Base-by-base conservation (phyloP, 2,329 filamentous ascomycete genomes). In the Colletotrichum godetiae region DNA sequence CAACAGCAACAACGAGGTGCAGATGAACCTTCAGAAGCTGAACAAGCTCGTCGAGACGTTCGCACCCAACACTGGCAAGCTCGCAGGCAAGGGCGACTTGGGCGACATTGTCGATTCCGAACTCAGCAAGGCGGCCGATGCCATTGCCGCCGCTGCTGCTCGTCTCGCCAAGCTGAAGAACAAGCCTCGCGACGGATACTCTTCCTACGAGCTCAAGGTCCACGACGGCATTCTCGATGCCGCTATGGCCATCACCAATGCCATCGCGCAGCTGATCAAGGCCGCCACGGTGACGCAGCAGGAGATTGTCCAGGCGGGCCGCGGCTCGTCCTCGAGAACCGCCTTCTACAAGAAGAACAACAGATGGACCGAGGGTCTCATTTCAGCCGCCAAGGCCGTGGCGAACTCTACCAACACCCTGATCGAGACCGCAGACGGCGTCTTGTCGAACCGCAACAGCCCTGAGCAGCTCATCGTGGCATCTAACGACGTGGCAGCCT, bases 341-440 rank as follows among this genome's bases (percentile, higher is more conserved):
- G 95, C 95, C 29, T 99, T 99, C 84, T 99, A 99, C 92, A 98
- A 98, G 90, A 98, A 98, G 88, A 98, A 99, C 89, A 99, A 98
- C 85, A 91, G 97, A 65, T 99, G 97, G 97, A 99, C 97, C 0
- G 97, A 99, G 81, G 97, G 97, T 60, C 91, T 99, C 74, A 98
- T 99, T 81, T 98, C 95, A 49, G 97, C 97, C 0, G 96, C 97
- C 76, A 99, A 99, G 86, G 97, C 97, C 0, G 97, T 99, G 22
- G 97, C 97, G 3, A 90, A 90, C 1, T 97, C 95, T 19, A 99
- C 97, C 12, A 98, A 98, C 85, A 97, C 93, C 55, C 90, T 99
- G 77, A 99, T 99, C 79, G 97, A 99, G 88, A 99, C 97, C 7
- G 97, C 97, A 0, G 97, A 99, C 80, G 97, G 96, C 24, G 97